A percentile compares a stretch with the other conserved stretches of the same genome.
These are phyloP conservation scores for Chenopodium suecicum DNA, from an alignment of 148 eudicot species.

Conservation along the genomic window DNA sequence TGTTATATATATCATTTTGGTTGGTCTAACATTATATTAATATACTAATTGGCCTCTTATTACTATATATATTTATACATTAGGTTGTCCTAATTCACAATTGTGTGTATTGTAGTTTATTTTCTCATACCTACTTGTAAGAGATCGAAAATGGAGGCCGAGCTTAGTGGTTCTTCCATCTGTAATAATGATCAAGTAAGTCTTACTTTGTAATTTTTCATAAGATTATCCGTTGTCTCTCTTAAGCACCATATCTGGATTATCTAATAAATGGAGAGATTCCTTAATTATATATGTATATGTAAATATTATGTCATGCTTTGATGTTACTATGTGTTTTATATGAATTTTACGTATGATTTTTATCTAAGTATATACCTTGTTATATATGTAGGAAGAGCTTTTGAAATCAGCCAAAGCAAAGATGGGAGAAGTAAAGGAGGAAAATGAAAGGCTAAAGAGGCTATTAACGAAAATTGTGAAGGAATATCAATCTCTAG, in stretches of 20 bases:
- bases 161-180: slow-evolving; percentile 29
- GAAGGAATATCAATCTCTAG: slow-evolving; percentile 38
- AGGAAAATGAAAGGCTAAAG: slow-evolving; percentile 47
- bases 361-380: background rate
- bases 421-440: slow-evolving; percentile 49
- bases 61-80: background rate
- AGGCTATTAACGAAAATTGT: slow-evolving; percentile 30
- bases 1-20: background rate
- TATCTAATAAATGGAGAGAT: background rate
- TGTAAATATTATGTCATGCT: too few relatives aligned
- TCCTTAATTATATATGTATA: background rate
- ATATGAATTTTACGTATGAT: too few relatives aligned
- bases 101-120: slow-evolving; percentile 2
- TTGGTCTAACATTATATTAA: slow-evolving; percentile 13
- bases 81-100: slow-evolving; percentile 29
- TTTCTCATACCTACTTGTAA: background rate
- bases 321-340: too few relatives aligned
- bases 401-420: slow-evolving; percentile 37
- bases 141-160: slow-evolving; percentile 21
- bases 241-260: background rate
- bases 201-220: background rate
- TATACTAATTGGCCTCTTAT: background rate
- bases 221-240: background rate
- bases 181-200: slow-evolving; percentile 33
- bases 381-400: slow-evolving; percentile 31